Percentiles rank a stretch among this genome's conserved stretches.
Conservation (phyloP, 129 eudicot genomes). For the Flaveria bidentis region DNA sequence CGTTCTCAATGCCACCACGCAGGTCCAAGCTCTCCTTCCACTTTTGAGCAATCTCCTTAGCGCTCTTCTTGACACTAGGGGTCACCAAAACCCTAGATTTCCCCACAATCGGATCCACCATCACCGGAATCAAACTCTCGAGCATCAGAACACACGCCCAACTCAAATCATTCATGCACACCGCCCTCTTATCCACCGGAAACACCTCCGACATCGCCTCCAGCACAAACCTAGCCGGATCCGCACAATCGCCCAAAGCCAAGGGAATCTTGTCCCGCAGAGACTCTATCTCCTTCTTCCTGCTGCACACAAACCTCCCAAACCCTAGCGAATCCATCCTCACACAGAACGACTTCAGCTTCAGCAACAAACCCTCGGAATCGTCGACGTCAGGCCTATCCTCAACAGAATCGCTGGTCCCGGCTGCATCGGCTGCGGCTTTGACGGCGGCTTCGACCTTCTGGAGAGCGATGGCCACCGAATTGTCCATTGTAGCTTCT, state of each 20-base stretch:
- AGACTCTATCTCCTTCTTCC: slow-evolving; percentile 78
- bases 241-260: slow-evolving; percentile 63
- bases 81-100: slow-evolving; percentile 72
- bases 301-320: slow-evolving; percentile 60
- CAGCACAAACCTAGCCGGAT: slow-evolving; percentile 83
- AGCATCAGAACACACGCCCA: slow-evolving; percentile 96
- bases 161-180: slow-evolving; percentile 62
- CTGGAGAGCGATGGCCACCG: slow-evolving; percentile 55
- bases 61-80: slow-evolving; percentile 68
- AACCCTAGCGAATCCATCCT: slow-evolving; percentile 41
- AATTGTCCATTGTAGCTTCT: slow-evolving; percentile 57
- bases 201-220: slow-evolving; percentile 90
- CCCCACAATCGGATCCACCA: slow-evolving; percentile 84
- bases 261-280: slow-evolving; percentile 57
- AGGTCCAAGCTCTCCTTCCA: slow-evolving; percentile 88
- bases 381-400: slow-evolving; percentile 53
- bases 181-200: slow-evolving; percentile 70
- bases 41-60: slow-evolving; percentile 67
- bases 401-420: neutral
- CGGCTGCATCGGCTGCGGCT: slow-evolving; percentile 34
- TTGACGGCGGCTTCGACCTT: slow-evolving; percentile 49
- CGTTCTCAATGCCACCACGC: slow-evolving; percentile 22
- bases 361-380: slow-evolving; percentile 53
- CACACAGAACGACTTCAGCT: slow-evolving; percentile 10
- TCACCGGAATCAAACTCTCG: slow-evolving; percentile 81